A percentile compares a stretch with the other conserved stretches of the same genome.
Conservation (phyloP, 805 yeast genomes). For the Saitoella complicata region DNA sequence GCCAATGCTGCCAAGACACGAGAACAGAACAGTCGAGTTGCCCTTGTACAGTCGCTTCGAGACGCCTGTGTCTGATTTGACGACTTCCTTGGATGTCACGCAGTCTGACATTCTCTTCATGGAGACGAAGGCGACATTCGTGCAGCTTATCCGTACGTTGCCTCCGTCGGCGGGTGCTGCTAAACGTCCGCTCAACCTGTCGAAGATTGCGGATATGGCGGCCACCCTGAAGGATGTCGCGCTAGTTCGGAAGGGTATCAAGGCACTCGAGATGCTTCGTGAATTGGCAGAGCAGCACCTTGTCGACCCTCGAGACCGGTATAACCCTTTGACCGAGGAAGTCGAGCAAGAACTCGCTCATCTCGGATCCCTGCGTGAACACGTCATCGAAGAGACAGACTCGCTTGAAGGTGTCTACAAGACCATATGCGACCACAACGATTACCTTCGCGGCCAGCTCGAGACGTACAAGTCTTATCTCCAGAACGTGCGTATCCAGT, state of each 20-base stretch:
- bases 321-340: constrained; percentile 18
- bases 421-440: constrained; percentile 22
- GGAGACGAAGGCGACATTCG: constrained; percentile 22
- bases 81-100: constrained; percentile 15
- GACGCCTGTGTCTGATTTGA: constrained; percentile 17
- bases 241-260: constrained; percentile 20
- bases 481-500: constrained; percentile 21
- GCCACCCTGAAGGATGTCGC: constrained; percentile 17
- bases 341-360: constrained; percentile 22
- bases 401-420: constrained; percentile 20
- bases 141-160: constrained; percentile 22
- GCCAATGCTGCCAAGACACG: constrained; percentile 16
- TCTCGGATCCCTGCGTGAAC: constrained; percentile 19
- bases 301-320: not conserved
- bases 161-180: constrained; percentile 16
- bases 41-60: constrained; percentile 22
- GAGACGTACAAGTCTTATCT: constrained; percentile 24
- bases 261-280: constrained; percentile 18
- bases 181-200: constrained; percentile 17
- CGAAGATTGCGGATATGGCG: constrained; percentile 20
- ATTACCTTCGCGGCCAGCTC: constrained; percentile 21
- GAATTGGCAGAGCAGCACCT: constrained; percentile 14
- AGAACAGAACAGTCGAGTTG: constrained; percentile 19
- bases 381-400: constrained; percentile 18
- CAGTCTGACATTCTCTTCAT: constrained; percentile 20